These are phyloP conservation scores for Paraleonurus japonicus DNA, from an alignment of 257 asterid genomes.

Conservation along the genomic window DNA sequence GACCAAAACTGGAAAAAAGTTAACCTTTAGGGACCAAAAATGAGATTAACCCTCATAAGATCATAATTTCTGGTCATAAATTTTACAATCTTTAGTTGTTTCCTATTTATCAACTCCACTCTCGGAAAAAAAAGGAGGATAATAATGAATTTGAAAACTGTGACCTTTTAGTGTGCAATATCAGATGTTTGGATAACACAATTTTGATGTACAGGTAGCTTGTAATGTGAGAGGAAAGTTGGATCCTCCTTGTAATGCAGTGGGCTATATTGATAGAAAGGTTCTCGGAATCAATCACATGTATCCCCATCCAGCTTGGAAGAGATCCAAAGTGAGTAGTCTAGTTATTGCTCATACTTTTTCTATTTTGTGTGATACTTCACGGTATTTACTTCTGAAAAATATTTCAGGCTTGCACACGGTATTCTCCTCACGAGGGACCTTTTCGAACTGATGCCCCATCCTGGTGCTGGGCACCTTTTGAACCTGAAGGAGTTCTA, in stretches of 20 bases:
- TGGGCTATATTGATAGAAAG: constrained; percentile 66
- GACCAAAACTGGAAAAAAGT: no score
- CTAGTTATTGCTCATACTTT: neutral
- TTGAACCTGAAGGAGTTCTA: constrained; percentile 81
- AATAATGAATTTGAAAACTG: neutral
- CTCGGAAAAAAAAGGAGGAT: neutral
- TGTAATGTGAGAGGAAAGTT: constrained; percentile 63
- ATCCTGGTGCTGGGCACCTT: constrained; percentile 72
- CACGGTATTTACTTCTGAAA: neutral
- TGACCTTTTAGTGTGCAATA: neutral
- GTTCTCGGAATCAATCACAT: constrained; percentile 71
- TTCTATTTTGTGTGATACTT: neutral
- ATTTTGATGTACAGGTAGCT: constrained; percentile 40
- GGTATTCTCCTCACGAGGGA: constrained; percentile 58
- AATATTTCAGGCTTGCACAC: constrained; percentile 59
- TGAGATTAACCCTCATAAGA: neutral
- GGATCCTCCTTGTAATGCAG: constrained; percentile 81
- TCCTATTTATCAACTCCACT: neutral
- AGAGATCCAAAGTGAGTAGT: constrained; percentile 58
- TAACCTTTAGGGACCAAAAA: no score
- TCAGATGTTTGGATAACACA: neutral
- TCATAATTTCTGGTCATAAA: constrained; percentile 1
- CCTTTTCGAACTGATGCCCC: constrained; percentile 67
- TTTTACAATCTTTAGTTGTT: neutral
- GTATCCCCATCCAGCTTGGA: constrained; percentile 79